Base-by-base conservation (phyloP, 306 rosid species). In the Prunus davidiana region DNA sequence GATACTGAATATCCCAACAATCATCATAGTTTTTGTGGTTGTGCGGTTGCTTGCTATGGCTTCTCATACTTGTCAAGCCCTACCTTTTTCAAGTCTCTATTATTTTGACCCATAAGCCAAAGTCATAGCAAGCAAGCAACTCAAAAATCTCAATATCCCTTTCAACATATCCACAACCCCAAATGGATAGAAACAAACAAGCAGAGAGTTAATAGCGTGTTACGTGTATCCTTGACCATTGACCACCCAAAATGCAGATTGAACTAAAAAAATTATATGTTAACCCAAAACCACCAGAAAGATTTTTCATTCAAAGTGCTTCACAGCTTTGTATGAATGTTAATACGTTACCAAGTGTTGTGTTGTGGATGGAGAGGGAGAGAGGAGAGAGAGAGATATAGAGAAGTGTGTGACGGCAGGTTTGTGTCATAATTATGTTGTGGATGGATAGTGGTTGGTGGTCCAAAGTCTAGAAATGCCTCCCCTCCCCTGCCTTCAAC, bases 381-480 rank as follows among this genome's bases (percentile, higher is more conserved):
- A 19, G 20, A 52, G n/a, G 19, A 52, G n/a, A 66, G 46, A 71
- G 14, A 69, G 72, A 55, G 70, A 56, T 20, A 27, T 18, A 34
- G 28, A 49, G 25, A 28, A 58, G 24, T 2, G 52, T 6, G 45
- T 74, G 83, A 78, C 41, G 73, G 69, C 72, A 65, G 75, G 75
- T 65, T 74, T 70, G 55, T 78, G 75, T 65, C 78, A 79, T 64
- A 38, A 78, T 27, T 57, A 28, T 47, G 46, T 45, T 46, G 62
- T 76, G 69, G 38, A 22, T 7, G 43, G 43, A 38, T 38, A 9
- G 43, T 64, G 67, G 49, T 72, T 34, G 75, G 72, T 63, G 83
- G 83, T 83, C 81, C 86, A 71, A 16, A 50, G 47, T 50, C 65
- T 57, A 18, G 19, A 73, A 52, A 30, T 46, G 79, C 72, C 67